Evolutionary conservation across 768 basidiomycete genomes (phyloP), one percentile per base, ranked within the genome.

Genomic region (Russula compacta): DNA sequence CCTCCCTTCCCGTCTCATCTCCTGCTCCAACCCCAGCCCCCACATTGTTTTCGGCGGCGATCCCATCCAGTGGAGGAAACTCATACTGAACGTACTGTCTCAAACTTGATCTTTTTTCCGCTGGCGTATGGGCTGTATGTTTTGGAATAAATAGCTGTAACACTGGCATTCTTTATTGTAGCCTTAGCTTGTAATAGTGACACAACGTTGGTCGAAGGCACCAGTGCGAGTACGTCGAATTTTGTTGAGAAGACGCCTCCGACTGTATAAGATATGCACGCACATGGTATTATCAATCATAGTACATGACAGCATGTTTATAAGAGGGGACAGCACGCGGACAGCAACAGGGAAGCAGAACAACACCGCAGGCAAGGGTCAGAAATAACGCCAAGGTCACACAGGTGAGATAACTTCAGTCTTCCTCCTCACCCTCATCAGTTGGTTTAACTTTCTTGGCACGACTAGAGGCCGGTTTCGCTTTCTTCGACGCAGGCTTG

Each of bases 231-330:
- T 57, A 15, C 21, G 6, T 55, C 3, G 2, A 6, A 4, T 33
- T 7, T 5, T 14, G 15, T 35, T 5, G 46, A 33, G 12, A 33
- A 24, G 47, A 39, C n/a, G 5, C n/a, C 19, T 36, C 49, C 15
- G 6, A 29, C 6, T 15, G 14, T 32, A 42, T 24, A 36, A 61
- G 48, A 46, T 58, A 33, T 29, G 12, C 49, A 47, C 36, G n/a
- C 60, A 63, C 43, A 53, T 63, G 56, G 61, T 63, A 63, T 62
- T 58, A 62, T 58, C 60, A 36, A 43, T 43, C 56, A 24, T 48
- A 53, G 40, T 63, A 54, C 55, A 54, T 33, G 39, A 53, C 32
- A 36, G 42, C 56, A 63, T 39, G 40, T 33, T 49, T 47, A 58
- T 53, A 58, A 36, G 56, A 49, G 42, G 58, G 38, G 56, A 63